Percentiles rank a stretch among this genome's conserved stretches.
These are phyloP conservation scores for Erodium moschatum DNA, from an alignment of 441 rosid genomes.

Conservation along the genomic window DNA sequence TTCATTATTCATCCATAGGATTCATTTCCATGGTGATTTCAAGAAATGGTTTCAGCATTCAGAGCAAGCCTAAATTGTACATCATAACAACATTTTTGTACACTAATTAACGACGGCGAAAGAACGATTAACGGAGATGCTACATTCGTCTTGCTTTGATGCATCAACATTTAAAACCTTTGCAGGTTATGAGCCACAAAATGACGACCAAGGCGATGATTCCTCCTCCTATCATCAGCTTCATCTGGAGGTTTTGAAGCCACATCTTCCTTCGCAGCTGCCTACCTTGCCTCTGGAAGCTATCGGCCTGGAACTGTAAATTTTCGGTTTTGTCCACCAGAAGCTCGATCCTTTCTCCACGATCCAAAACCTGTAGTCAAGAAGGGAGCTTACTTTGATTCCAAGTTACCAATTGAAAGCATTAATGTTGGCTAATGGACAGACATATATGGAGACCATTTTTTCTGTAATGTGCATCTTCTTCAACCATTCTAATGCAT, in stretches of 20 bases:
- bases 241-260: slow-evolving; percentile 81
- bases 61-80: not conserved
- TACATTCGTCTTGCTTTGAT: slow-evolving; percentile 2
- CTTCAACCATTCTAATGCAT: no score
- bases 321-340: slow-evolving; percentile 88
- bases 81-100: not conserved
- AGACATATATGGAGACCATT: no score
- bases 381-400: not conserved
- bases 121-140: not conserved
- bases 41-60: not conserved
- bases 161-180: slow-evolving; percentile 63
- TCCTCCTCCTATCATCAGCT: slow-evolving; percentile 70
- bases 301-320: slow-evolving; percentile 92
- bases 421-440: not conserved
- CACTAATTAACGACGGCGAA: not conserved
- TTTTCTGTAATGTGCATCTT: not conserved
- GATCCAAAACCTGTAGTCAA: slow-evolving; percentile 68
- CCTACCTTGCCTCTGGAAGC: slow-evolving; percentile 96
- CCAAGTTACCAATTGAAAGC: not conserved
- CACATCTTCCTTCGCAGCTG: slow-evolving; percentile 89
- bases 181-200: slow-evolving; percentile 58
- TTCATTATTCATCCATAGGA: not conserved
- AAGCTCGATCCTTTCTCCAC: slow-evolving; percentile 90
- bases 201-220: slow-evolving; percentile 45
- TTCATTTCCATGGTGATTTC: not conserved